Percentiles rank a stretch among this genome's conserved stretches.
Evolutionary conservation across 2,329 filamentous ascomycete genomes (phyloP).

Genomic region (Neonectria coccinea): DNA sequence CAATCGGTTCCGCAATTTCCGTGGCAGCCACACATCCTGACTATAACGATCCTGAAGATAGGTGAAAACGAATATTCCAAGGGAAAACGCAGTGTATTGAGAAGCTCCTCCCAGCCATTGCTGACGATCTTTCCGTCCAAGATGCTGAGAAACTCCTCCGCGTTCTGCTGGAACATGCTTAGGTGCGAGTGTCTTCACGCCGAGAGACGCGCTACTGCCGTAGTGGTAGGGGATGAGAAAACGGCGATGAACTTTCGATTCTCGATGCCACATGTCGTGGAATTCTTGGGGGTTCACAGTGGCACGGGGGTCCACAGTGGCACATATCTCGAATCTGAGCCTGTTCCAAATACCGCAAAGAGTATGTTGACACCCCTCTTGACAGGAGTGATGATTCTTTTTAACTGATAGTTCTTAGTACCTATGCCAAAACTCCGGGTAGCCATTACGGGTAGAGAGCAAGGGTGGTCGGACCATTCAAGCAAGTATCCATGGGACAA

Average conservation of each 20-base stretch:
- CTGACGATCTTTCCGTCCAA: background rate
- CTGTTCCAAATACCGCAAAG: background rate
- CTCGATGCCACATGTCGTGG: background rate
- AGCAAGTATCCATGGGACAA: background rate
- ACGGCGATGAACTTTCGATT: background rate
- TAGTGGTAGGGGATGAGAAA: background rate
- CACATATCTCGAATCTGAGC: background rate
- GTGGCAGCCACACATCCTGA: background rate
- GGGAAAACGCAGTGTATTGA: background rate
- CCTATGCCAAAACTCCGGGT: background rate
- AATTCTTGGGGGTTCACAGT: background rate
- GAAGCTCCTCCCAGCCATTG: background rate
- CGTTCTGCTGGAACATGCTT: background rate
- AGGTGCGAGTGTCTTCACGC: background rate
- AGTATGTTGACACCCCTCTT: background rate
- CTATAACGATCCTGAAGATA: background rate
- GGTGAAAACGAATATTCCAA: background rate
- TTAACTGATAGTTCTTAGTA: no score
- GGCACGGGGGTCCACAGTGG: no score
- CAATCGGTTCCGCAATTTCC: background rate
- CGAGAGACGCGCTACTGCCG: background rate
- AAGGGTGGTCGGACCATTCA: background rate
- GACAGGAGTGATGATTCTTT: no score
- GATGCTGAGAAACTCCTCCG: background rate
- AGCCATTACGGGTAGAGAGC: background rate